Percentiles rank a stretch among this genome's conserved stretches.
These are phyloP conservation scores for Hypericum perforatum DNA, from an alignment of 345 rosid species.

Conservation along the genomic window DNA sequence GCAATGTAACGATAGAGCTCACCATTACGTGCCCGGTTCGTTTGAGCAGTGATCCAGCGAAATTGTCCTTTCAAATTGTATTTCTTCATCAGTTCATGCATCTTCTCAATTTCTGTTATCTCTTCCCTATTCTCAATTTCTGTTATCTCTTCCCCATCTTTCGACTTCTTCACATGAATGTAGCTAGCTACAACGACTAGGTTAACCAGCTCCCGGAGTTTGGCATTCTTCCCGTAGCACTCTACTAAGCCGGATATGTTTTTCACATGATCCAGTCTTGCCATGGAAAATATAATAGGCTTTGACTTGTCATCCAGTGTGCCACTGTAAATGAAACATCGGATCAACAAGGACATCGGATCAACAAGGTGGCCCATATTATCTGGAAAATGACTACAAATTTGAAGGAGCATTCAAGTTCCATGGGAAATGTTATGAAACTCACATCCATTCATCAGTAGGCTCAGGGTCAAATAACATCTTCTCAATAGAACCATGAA, in stretches of 20 bases:
- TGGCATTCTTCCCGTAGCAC: conserved; percentile 33
- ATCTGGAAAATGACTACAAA: neutral
- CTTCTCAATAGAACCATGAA: conserved; percentile 42
- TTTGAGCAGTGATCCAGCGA: conserved; percentile 46
- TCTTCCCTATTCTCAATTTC: conserved; percentile 51
- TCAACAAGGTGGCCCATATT: too few relatives aligned
- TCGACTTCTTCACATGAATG: conserved; percentile 29
- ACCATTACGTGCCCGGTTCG: conserved; percentile 47
- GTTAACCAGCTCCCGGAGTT: conserved; percentile 38
- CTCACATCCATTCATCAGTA: conserved; percentile 50
- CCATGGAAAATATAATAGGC: conserved; percentile 61
- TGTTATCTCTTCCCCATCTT: conserved; percentile 43
- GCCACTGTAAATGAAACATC: conserved; percentile 20
- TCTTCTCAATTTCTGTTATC: conserved; percentile 39
- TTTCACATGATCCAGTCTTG: conserved; percentile 54
- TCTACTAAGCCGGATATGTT: conserved; percentile 51
- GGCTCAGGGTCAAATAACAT: conserved; percentile 35
- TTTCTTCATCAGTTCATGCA: conserved; percentile 33
- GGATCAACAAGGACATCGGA: too few relatives aligned
- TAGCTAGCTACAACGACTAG: conserved; percentile 44
- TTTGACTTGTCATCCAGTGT: conserved; percentile 31
- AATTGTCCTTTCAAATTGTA: conserved; percentile 42
- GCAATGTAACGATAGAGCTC: conserved; percentile 52
- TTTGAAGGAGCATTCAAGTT: too few relatives aligned
- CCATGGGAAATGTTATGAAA: neutral